A percentile compares a stretch with the other conserved stretches of the same genome.
Evolutionary conservation across 352 stramenopile genomes (phyloP).

Genomic region (Thalassiosira livingstoniorum): DNA sequence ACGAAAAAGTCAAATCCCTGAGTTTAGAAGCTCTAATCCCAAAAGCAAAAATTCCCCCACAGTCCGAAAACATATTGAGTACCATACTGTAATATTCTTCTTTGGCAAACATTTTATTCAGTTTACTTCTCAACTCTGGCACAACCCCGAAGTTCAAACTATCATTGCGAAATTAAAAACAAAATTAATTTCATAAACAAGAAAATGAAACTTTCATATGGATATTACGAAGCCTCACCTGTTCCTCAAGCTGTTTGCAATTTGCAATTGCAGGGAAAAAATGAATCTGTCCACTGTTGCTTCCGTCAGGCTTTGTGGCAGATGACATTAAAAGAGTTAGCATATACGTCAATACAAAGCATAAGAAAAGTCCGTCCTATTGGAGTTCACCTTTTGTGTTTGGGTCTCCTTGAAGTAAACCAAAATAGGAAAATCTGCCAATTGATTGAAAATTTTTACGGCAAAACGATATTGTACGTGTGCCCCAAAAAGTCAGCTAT

Average conservation of each 20-base stretch:
- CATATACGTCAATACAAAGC: neutral
- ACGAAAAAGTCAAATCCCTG: no score
- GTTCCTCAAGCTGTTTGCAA: constrained; percentile 49
- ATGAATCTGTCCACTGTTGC: constrained; percentile 44
- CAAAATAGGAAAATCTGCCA: constrained; percentile 80
- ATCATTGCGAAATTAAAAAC: constrained; percentile 1
- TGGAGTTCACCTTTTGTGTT: constrained; percentile 54
- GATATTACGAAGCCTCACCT: constrained; percentile 13
- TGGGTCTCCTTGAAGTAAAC: constrained; percentile 86
- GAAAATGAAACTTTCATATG: neutral
- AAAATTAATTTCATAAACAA: neutral
- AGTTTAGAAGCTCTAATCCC: no score
- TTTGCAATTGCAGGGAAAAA: constrained; percentile 55
- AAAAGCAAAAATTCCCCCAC: no score
- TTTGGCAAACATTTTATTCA: neutral
- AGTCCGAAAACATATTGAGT: no score
- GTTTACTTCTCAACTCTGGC: constrained; percentile 19
- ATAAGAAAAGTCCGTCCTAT: constrained; percentile 18
- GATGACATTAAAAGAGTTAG: neutral
- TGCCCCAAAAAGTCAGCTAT: no score
- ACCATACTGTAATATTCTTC: no score
- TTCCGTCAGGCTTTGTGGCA: constrained; percentile 19
- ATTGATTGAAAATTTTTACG: no score
- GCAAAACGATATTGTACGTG: no score
- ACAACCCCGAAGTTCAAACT: constrained; percentile 54